Percentiles rank a stretch among this genome's conserved stretches.
phyloP scores from a whole-genome alignment of 257 asterid species.

The Lithospermum erythrorhizon region DNA sequence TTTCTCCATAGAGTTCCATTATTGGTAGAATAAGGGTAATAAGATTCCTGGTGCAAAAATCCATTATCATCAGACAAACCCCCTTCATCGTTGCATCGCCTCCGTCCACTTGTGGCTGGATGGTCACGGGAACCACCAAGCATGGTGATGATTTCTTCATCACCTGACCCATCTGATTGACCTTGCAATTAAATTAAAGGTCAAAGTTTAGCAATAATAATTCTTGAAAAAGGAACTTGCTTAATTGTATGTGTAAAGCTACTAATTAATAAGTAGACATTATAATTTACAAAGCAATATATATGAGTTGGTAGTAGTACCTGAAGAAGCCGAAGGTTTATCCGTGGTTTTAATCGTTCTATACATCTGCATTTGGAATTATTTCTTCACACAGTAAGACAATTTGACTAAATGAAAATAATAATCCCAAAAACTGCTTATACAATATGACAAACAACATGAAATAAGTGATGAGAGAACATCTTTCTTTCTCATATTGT shows the following conservation, averaged over 20 bases:
- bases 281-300: background rate
- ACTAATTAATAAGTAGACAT: no score
- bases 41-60: background rate
- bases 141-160: slow-evolving; percentile 11
- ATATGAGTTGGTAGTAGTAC: background rate
- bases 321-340: background rate
- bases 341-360: background rate
- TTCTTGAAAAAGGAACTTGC: background rate
- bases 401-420: background rate
- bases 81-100: background rate
- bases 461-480: background rate
- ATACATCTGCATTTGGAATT: background rate
- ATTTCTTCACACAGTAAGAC: background rate
- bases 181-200: background rate
- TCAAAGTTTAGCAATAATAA: no score
- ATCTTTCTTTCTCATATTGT: slow-evolving; percentile 16
- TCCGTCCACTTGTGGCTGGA: background rate
- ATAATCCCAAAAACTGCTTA: background rate
- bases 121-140: background rate
- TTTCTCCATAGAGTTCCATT: background rate
- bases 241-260: no score
- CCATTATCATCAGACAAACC: background rate
- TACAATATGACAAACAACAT: background rate
- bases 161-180: background rate
- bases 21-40: slow-evolving; percentile 5